These are phyloP conservation scores for Talinum fruticosum DNA, from an alignment of 148 eudicot species.

Conservation along the genomic window DNA sequence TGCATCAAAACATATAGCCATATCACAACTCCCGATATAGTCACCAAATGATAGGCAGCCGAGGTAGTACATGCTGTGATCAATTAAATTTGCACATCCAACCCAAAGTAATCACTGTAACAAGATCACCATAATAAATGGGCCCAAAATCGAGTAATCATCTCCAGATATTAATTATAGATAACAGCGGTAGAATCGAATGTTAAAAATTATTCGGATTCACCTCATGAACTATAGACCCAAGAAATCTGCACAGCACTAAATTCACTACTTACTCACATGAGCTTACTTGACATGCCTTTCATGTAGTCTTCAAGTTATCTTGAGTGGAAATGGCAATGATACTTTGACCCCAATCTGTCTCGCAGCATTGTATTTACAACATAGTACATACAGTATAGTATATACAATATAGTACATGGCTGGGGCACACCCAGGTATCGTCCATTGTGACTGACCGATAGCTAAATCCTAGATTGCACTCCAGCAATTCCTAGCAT, in stretches of 20 bases:
- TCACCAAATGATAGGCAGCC: too few species aligned
- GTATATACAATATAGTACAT: conserved; percentile 17
- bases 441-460: neutral
- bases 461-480: neutral
- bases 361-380: conserved; percentile 26
- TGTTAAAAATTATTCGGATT: neutral
- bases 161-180: neutral
- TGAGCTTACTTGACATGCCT: conserved; percentile 20
- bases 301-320: conserved; percentile 15
- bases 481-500: neutral
- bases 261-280: conserved; percentile 22
- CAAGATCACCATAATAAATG: neutral
- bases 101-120: too few species aligned
- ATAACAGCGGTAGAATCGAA: neutral
- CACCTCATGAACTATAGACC: conserved; percentile 26
- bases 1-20: conserved; percentile 15
- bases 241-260: conserved; percentile 6
- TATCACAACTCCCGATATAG: conserved; percentile 22
- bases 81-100: conserved; percentile 6
- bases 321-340: conserved; percentile 19
- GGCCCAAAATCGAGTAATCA: conserved; percentile 5
- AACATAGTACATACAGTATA: conserved; percentile 21
- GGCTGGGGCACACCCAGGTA: conserved; percentile 11
- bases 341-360: conserved; percentile 25
- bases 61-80: conserved; percentile 8